Evolutionary conservation across 2,329 filamentous ascomycete species (phyloP), one percentile per base, ranked within the genome.

Genomic region (Aureobasidium leucospermi): DNA sequence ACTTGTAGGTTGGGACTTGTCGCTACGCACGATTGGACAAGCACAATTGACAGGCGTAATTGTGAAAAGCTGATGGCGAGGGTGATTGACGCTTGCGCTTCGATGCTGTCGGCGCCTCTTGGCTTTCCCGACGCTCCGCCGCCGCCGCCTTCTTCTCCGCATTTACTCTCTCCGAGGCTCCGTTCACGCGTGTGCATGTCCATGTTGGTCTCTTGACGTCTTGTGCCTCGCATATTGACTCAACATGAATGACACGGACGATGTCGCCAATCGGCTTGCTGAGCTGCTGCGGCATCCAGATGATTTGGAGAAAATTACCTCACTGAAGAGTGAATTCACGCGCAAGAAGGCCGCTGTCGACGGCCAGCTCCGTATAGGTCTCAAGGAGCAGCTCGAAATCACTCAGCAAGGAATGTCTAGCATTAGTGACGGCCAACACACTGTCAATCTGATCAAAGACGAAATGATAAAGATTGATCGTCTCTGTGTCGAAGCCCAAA

Each of bases 401-500:
- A 96, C 94, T 10, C 93, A 97, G 76, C 84, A 88, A 66, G 94
- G 94, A 72, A 96, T 99, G 86, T 87, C 79, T 65, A 89, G 89
- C 63, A 86, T 99, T 65, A 85, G 84, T 46, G 91, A 96, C 70
- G 92, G 92, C 60, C 92, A 97, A 75, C 89, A 92, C 73, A 90
- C 90, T 62, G 89, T 99, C 38, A 88, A 90, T 70, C 84, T 88
- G 67, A 96, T 96, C 76, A 96, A 96, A 74, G 93, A 97, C 66
- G 94, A 99, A 78, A 94, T 99, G 85, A 91, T 95, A 80, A 95
- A 93, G 76, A 97, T 99, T 69, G 94, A 99, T 78, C 91, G 90
- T 76, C 84, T 99, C 64, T 99, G 94, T 77, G 91, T 92, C 64
- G 95, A 99, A 75, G 92, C 92, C 58, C 93, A 97, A 78, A 90